Conservation (phyloP, 768 basidiomycete genomes). For the Tylopilus intermedius region DNA sequence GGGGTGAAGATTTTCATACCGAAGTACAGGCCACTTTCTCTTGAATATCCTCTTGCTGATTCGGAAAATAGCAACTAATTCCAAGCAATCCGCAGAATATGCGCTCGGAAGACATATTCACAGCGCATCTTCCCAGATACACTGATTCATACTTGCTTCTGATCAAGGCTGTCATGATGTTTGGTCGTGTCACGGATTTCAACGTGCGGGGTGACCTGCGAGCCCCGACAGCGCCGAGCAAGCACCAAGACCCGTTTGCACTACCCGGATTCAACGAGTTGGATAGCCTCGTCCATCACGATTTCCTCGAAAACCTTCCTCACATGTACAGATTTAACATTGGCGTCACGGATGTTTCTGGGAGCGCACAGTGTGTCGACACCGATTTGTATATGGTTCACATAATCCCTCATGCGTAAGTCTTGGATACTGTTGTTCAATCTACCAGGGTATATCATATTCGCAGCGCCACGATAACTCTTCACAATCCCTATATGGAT, state of each 20-base stretch:
- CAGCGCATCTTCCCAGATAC: constrained; percentile 66
- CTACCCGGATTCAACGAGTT: constrained; percentile 64
- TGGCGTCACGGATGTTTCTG: constrained; percentile 56
- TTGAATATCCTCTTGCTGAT: constrained; percentile 12
- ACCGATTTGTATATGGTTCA: constrained; percentile 87
- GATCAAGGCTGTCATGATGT: constrained; percentile 80
- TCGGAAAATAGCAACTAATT: constrained; percentile 43
- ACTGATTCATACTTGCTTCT: constrained; percentile 80
- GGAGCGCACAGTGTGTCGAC: constrained; percentile 56
- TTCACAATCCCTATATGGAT: constrained; percentile 81
- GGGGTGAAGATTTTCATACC: constrained; percentile 69
- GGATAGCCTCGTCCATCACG: constrained; percentile 60
- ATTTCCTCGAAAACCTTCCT: constrained; percentile 70
- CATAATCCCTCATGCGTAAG: constrained; percentile 79
- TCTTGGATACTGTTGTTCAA: constrained; percentile 3
- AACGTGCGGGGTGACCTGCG: constrained; percentile 73
- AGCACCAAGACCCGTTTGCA: constrained; percentile 67
- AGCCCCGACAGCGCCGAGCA: constrained; percentile 60
- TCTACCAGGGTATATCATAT: constrained; percentile 10
- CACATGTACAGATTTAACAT: constrained; percentile 58
- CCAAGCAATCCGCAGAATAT: constrained; percentile 77
- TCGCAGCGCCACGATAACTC: constrained; percentile 75
- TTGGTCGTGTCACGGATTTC: constrained; percentile 80
- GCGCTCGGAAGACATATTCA: constrained; percentile 58
- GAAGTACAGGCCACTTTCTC: constrained; percentile 43